A percentile compares a stretch with the other conserved stretches of the same genome.
phyloP scores from a whole-genome alignment of 352 stramenopile genomes.

The Blastocystis sp. region DNA sequence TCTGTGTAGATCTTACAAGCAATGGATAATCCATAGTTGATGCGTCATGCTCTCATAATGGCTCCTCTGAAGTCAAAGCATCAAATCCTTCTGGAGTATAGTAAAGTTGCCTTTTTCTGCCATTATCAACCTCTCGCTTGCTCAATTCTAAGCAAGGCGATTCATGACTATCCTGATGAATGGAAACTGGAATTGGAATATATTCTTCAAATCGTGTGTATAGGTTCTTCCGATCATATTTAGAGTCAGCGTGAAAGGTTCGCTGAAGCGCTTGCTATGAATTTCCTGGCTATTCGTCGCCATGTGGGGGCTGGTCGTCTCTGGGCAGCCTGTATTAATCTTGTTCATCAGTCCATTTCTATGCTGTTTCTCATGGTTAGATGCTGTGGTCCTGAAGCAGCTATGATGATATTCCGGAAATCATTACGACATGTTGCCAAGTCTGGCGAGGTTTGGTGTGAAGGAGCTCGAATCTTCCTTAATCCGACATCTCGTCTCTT shows the following conservation, averaged over 20 bases:
- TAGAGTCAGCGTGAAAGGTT: constrained; percentile 72
- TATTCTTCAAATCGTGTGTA: constrained; percentile 75
- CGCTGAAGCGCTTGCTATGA: constrained; percentile 73
- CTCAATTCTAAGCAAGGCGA: constrained; percentile 75
- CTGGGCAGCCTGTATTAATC: constrained; percentile 28
- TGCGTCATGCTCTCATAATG: constrained; percentile 75
- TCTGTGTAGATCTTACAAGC: constrained; percentile 74
- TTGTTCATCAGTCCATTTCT: not conserved
- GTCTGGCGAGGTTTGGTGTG: constrained; percentile 85
- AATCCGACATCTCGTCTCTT: constrained; percentile 80
- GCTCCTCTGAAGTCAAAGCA: constrained; percentile 78
- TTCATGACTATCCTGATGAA: constrained; percentile 73
- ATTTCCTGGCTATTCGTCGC: constrained; percentile 73
- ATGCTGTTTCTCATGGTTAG: constrained; percentile 68
- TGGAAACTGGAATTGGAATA: constrained; percentile 82
- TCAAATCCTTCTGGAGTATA: constrained; percentile 79
- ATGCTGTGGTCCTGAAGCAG: constrained; percentile 73
- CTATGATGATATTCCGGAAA: constrained; percentile 69
- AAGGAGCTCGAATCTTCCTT: constrained; percentile 75
- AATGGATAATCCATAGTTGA: constrained; percentile 73
- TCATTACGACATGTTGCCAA: constrained; percentile 81
- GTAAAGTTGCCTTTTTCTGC: constrained; percentile 79
- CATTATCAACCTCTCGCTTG: constrained; percentile 75
- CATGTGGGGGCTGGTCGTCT: constrained; percentile 73
- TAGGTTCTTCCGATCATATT: not conserved